These are phyloP conservation scores for Mycena epipterygia DNA, from an alignment of 768 basidiomycete genomes.

Conservation along the genomic window DNA sequence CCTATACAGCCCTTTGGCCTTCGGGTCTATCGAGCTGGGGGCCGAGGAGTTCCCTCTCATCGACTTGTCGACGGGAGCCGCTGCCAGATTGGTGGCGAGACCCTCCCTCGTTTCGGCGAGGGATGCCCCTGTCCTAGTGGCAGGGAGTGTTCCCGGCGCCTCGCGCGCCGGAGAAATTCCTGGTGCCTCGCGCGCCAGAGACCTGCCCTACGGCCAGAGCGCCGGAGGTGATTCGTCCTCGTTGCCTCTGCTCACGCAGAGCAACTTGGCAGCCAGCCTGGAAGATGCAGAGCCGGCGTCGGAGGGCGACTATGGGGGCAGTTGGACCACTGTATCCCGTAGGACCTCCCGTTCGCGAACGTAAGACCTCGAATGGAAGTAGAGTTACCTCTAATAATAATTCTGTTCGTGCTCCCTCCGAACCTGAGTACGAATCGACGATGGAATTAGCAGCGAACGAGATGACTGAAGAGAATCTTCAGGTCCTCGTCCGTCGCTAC, in stretches of 20 bases:
- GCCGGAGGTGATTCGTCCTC: too few relatives aligned
- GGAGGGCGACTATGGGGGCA: background rate
- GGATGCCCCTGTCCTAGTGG: background rate
- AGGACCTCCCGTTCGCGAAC: background rate
- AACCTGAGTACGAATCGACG: background rate
- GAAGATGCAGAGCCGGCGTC: too few relatives aligned
- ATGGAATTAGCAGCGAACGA: background rate
- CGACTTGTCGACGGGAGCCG: too few relatives aligned
- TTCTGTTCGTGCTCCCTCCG: background rate
- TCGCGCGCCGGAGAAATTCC: too few relatives aligned
- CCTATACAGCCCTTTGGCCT: background rate
- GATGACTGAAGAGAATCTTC: background rate
- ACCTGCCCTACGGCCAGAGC: background rate
- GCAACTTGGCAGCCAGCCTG: too few relatives aligned
- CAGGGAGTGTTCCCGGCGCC: background rate
- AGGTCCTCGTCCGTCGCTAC: background rate
- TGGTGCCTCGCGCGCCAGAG: background rate
- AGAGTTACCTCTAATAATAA: background rate
- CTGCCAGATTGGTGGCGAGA: too few relatives aligned
- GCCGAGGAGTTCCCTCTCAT: too few relatives aligned
- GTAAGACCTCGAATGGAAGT: background rate
- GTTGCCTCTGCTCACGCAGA: too few relatives aligned
- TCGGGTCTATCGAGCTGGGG: too few relatives aligned
- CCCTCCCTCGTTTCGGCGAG: background rate
- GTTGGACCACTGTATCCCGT: slow-evolving; percentile 1